These are phyloP conservation scores for Saccharomyces hybrid DNA, from an alignment of 1,139 yeast species.

Conservation along the genomic window DNA sequence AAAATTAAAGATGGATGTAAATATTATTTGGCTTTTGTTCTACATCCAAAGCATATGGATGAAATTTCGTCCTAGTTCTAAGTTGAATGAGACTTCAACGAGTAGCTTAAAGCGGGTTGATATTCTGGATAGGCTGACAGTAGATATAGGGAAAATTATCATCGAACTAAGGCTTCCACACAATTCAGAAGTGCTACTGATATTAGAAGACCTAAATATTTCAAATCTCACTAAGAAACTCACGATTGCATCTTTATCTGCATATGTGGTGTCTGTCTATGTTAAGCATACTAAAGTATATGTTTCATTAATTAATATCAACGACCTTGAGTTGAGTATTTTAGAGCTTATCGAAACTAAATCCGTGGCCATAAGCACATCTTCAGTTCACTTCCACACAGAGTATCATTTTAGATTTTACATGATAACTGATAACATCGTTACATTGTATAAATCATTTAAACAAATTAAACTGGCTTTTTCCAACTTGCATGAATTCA, in stretches of 20 bases:
- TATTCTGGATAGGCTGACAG: slow-evolving; percentile 4
- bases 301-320: slow-evolving; percentile 18
- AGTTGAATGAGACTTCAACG: not conserved
- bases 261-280: slow-evolving; percentile 26
- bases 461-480: slow-evolving; percentile 51
- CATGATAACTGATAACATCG: slow-evolving; percentile 56
- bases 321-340: slow-evolving; percentile 11
- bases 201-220: slow-evolving; percentile 9
- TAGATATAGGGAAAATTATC: slow-evolving; percentile 14
- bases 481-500: slow-evolving; percentile 34
- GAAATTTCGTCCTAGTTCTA: slow-evolving; percentile 1
- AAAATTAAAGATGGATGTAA: slow-evolving; percentile 22
- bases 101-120: slow-evolving; percentile 5
- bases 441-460: slow-evolving; percentile 53
- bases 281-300: slow-evolving; percentile 15
- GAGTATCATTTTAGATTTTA: slow-evolving; percentile 55
- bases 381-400: slow-evolving; percentile 21
- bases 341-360: slow-evolving; percentile 2
- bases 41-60: slow-evolving; percentile 9
- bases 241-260: slow-evolving; percentile 9
- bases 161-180: slow-evolving; percentile 24
- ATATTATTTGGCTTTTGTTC: slow-evolving; percentile 28
- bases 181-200: slow-evolving; percentile 18
- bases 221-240: slow-evolving; percentile 3
- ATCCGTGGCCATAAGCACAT: slow-evolving; percentile 9